phyloP scores from a whole-genome alignment of 148 eudicot genomes.

The Silene conica region DNA sequence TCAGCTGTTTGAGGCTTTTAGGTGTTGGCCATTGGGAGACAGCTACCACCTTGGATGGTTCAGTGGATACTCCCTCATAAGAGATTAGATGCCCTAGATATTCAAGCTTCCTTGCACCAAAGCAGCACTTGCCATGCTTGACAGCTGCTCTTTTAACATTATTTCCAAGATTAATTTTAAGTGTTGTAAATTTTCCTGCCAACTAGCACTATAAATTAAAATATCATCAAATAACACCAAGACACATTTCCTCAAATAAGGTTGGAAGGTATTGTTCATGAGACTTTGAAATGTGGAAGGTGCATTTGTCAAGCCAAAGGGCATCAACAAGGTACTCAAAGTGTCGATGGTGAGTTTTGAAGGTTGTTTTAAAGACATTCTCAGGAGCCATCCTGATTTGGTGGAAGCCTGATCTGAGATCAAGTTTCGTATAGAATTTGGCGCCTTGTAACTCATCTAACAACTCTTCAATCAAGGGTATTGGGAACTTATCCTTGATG shows the following conservation, averaged over 20 bases:
- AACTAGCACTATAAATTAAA: too few relatives aligned
- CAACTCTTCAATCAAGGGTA: conserved; percentile 1
- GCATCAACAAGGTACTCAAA: conserved; percentile 4
- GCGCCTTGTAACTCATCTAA: conserved; percentile 9
- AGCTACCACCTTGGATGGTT: not conserved
- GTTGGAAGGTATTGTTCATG: not conserved
- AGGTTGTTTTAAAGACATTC: not conserved
- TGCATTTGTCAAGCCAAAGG: not conserved
- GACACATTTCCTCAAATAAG: too few relatives aligned
- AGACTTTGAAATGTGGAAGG: not conserved
- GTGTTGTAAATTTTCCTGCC: not conserved
- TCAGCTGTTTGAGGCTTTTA: not conserved
- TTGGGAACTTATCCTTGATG: not conserved
- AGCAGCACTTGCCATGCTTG: too few relatives aligned
- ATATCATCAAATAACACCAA: too few relatives aligned
- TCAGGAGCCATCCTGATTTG: not conserved
- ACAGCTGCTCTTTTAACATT: not conserved
- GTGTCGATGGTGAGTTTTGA: not conserved
- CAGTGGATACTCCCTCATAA: not conserved
- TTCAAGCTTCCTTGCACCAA: not conserved
- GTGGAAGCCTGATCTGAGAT: not conserved
- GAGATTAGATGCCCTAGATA: not conserved
- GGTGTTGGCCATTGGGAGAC: not conserved
- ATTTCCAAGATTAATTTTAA: not conserved
- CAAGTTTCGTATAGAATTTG: not conserved